Percentiles rank a stretch among this genome's conserved stretches.
Evolutionary conservation across 169 alveolate genomes (phyloP).

Genomic region (Eimeria tenella): DNA sequence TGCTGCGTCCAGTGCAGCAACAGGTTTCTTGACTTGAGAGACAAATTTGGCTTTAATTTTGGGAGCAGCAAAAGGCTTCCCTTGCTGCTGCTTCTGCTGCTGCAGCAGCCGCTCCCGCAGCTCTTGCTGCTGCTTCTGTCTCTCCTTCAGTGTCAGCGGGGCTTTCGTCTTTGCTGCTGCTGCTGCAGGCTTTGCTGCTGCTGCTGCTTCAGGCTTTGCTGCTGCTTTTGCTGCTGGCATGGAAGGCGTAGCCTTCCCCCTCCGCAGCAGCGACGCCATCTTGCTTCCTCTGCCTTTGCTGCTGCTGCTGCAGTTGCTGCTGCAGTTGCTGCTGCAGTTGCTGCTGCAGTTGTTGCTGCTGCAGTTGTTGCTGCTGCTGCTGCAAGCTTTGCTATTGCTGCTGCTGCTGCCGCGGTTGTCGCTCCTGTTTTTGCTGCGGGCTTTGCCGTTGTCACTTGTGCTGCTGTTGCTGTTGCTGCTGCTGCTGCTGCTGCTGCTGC

Average conservation of each 20-base stretch:
- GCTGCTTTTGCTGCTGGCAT: constrained; percentile 1
- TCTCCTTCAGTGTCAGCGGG: constrained; percentile 11
- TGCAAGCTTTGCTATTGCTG: too few relatives aligned
- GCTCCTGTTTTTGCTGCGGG: too few relatives aligned
- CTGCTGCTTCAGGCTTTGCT: constrained; percentile 10
- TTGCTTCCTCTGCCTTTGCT: neutral
- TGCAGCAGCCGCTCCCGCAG: constrained; percentile 20
- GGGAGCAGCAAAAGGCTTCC: constrained; percentile 21
- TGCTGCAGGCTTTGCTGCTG: constrained; percentile 44
- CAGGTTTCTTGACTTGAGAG: neutral
- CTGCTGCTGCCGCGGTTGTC: too few relatives aligned
- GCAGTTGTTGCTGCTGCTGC: neutral
- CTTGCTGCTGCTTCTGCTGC: constrained; percentile 57
- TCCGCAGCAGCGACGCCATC: neutral
- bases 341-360: neutral
- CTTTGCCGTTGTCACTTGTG: too few relatives aligned
- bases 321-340: constrained; percentile 7
- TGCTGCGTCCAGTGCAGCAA: constrained; percentile 5
- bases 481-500: too few relatives aligned
- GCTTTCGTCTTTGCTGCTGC: neutral
- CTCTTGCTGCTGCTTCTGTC: constrained; percentile 31
- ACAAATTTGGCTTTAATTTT: constrained; percentile 13
- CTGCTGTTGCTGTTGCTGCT: too few relatives aligned
- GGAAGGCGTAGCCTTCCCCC: neutral
- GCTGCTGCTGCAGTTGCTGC: constrained; percentile 2